Percentiles rank a stretch among this genome's conserved stretches.
These are phyloP conservation scores for Neurospora pannonica DNA, from an alignment of 495 filamentous ascomycete genomes.

Conservation along the genomic window DNA sequence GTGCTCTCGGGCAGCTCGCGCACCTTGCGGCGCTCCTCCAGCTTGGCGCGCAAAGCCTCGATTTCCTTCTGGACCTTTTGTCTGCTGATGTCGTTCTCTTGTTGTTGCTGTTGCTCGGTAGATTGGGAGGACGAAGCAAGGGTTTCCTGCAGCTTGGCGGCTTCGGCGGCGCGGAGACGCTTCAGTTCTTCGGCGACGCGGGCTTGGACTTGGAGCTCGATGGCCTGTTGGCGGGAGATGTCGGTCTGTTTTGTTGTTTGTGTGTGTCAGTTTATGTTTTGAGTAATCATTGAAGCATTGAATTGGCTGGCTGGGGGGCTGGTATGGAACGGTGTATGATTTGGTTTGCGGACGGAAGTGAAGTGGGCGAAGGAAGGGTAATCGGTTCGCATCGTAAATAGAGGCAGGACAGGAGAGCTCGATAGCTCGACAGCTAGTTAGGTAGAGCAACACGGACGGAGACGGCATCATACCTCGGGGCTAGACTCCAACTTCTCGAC, in stretches of 20 bases:
- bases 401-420: neutral
- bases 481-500: conserved; percentile 72
- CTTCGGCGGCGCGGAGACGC: conserved; percentile 52
- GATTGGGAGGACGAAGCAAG: conserved; percentile 17
- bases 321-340: neutral
- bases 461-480: conserved; percentile 60
- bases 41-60: conserved; percentile 59
- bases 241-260: conserved; percentile 52
- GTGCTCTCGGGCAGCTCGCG: conserved; percentile 51
- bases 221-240: conserved; percentile 66
- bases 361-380: neutral
- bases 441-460: neutral
- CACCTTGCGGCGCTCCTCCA: conserved; percentile 67
- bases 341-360: conserved; percentile 1
- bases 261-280: neutral
- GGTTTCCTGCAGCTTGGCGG: conserved; percentile 51
- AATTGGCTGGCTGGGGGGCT: neutral
- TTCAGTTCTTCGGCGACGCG: conserved; percentile 81
- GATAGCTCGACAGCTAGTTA: neutral
- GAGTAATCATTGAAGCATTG: neutral
- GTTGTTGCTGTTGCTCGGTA: conserved; percentile 5
- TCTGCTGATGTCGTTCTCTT: conserved; percentile 12
- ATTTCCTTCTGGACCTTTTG: conserved; percentile 26
- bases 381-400: neutral
- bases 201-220: conserved; percentile 80